Evolutionary conservation across 371 early-diverging fungal species (phyloP).

Genomic region (Mucor irregularis): DNA sequence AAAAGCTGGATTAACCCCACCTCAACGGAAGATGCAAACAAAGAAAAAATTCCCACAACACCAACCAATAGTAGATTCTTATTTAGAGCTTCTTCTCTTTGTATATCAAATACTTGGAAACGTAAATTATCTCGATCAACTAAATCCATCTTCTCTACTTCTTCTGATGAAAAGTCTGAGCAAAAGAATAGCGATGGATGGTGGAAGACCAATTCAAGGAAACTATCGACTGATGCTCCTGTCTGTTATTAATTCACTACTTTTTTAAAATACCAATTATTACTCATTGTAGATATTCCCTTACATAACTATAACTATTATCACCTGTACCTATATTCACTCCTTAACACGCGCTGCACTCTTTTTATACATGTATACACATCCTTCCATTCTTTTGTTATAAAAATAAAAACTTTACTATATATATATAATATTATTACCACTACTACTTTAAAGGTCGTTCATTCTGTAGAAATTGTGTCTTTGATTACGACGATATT

Average conservation of each 20-base stretch:
- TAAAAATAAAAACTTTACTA: background rate
- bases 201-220: constrained; percentile 21
- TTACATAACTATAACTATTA: background rate
- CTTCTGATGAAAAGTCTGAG: background rate
- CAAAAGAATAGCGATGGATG: constrained; percentile 7
- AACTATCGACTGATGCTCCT: constrained; percentile 9
- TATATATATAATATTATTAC: background rate
- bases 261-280: background rate
- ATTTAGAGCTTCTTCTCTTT: background rate
- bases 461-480: constrained; percentile 25
- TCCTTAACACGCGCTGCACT: background rate
- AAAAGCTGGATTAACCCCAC: constrained; percentile 5
- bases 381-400: background rate
- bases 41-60: background rate
- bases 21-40: too few species aligned
- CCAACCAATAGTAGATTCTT: constrained; percentile 1
- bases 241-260: constrained; percentile 10
- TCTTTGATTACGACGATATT: constrained; percentile 18
- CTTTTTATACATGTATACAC: background rate
- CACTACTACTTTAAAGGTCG: constrained; percentile 11
- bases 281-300: constrained; percentile 7
- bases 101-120: constrained; percentile 22
- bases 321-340: background rate
- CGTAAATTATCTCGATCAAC: constrained; percentile 5
- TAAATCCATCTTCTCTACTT: background rate